phyloP scores from a whole-genome alignment of 2,329 filamentous ascomycete genomes.

The Tothia fuscella region DNA sequence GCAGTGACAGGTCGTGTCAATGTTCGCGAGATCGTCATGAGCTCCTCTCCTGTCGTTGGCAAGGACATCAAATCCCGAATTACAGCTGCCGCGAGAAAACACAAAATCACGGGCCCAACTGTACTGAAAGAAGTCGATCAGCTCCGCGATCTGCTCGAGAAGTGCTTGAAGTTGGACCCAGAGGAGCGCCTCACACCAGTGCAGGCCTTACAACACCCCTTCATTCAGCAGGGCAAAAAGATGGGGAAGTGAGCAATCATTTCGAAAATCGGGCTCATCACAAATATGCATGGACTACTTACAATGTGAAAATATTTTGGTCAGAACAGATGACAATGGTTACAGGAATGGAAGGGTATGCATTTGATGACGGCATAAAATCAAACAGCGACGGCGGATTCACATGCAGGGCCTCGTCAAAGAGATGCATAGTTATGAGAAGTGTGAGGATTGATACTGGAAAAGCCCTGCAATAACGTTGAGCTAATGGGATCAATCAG shows the following conservation, averaged over 20 bases:
- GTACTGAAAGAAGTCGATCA: conserved; percentile 68
- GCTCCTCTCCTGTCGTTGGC: conserved; percentile 53
- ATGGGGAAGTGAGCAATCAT: background rate
- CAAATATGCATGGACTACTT: no score
- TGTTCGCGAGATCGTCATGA: conserved; percentile 53
- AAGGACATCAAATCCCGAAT: conserved; percentile 73
- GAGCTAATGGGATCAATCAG: no score
- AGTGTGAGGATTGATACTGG: no score
- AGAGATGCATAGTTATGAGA: no score
- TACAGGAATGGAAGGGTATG: no score
- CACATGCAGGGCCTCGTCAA: no score
- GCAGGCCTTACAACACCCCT: conserved; percentile 81
- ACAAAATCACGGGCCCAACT: conserved; percentile 18
- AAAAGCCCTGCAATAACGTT: no score
- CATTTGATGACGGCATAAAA: no score
- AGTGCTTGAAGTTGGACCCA: conserved; percentile 78
- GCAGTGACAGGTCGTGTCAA: conserved; percentile 73
- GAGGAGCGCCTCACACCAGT: conserved; percentile 80
- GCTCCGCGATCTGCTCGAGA: conserved; percentile 80
- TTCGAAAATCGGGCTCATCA: no score
- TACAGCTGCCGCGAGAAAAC: conserved; percentile 43
- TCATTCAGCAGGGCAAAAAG: conserved; percentile 30
- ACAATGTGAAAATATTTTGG: no score
- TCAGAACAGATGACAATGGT: no score
- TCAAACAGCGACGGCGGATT: no score